Evolutionary conservation across 2,329 filamentous ascomycete species (phyloP), one percentile per base, ranked within the genome.

Genomic region (Ilyonectria mors-panacis): DNA sequence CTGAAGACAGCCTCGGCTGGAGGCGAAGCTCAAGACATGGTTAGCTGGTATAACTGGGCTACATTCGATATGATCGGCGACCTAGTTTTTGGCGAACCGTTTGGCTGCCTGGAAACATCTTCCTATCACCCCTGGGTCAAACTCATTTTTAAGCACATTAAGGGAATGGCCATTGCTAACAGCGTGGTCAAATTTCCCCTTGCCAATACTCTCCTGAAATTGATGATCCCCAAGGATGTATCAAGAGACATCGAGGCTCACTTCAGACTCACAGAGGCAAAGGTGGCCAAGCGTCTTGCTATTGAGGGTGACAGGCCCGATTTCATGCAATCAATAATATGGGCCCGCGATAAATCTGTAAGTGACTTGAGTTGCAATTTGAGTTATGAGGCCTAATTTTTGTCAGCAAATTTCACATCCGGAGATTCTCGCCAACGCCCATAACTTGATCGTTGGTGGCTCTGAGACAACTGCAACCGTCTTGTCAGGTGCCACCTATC

Each of bases 381-480:
- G 26, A 26, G 5, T 39, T 3, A 39, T 39, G 10, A 15, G 37
- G 10, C 17, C 44, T 39, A 39, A 35, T 33, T 23, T 44, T 45
- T 7, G 26, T 1, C 10, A 65, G 51, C 17, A 64, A 44, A 55
- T 67, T 15, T 58, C 55, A 1, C 57, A 65, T n/a, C 19, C 21
- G 4, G 67, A 69, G 57, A 39, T 62, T 35, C 21, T 66, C 3
- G 59, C 47, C 13, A 70, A 70, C 53, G 47, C 64, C 6, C 37
- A 37, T 17, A 55, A 44, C 30, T 50, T 80, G 28, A 74, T 80
- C 37, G 51, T 78, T n/a, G 79, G 74, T 17, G 78, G 79, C 0
- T 76, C 74, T 4, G 79, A 81, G 64, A 81, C 79, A 7, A 80
- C 79, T 8, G 78, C 79, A 1, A 78, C 78, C 0, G 53, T 75